phyloP scores from a whole-genome alignment of 2,329 filamentous ascomycete genomes.

The Pseudomassariella vexata region DNA sequence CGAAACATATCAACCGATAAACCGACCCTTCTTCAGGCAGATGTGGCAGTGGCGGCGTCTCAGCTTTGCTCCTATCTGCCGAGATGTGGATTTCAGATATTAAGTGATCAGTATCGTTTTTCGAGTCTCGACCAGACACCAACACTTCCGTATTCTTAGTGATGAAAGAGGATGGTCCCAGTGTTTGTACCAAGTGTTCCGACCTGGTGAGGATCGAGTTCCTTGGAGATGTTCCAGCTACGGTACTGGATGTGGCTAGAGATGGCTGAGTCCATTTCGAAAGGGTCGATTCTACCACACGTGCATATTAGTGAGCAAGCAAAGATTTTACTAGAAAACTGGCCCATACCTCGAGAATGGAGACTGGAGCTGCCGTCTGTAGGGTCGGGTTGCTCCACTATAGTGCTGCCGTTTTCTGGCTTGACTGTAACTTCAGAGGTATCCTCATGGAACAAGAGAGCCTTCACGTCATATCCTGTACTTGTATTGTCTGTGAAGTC shows the following conservation, averaged over 20 bases:
- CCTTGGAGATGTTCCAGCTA: slow-evolving; percentile 24
- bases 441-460: slow-evolving; percentile 16
- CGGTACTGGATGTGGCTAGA: slow-evolving; percentile 23
- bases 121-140: slow-evolving; percentile 24
- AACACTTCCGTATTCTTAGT: slow-evolving; percentile 33
- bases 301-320: slow-evolving; percentile 13
- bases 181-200: slow-evolving; percentile 29
- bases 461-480: slow-evolving; percentile 18
- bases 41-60: slow-evolving; percentile 21
- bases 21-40: slow-evolving; percentile 24
- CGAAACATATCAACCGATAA: too few relatives aligned
- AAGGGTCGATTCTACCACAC: slow-evolving; percentile 33
- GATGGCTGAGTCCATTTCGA: slow-evolving; percentile 37
- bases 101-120: slow-evolving; percentile 26
- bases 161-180: slow-evolving; percentile 36
- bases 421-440: slow-evolving; percentile 13
- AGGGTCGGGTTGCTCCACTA: slow-evolving; percentile 14
- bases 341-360: slow-evolving; percentile 27
- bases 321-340: background rate
- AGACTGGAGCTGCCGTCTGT: slow-evolving; percentile 17
- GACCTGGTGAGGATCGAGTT: slow-evolving; percentile 22
- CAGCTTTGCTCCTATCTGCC: slow-evolving; percentile 18
- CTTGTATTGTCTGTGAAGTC: slow-evolving; percentile 11
- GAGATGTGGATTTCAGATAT: slow-evolving; percentile 32
- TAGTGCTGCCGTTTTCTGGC: slow-evolving; percentile 9